Evolutionary conservation across 768 basidiomycete species (phyloP).

Genomic region (Psilocybe cubensis): DNA sequence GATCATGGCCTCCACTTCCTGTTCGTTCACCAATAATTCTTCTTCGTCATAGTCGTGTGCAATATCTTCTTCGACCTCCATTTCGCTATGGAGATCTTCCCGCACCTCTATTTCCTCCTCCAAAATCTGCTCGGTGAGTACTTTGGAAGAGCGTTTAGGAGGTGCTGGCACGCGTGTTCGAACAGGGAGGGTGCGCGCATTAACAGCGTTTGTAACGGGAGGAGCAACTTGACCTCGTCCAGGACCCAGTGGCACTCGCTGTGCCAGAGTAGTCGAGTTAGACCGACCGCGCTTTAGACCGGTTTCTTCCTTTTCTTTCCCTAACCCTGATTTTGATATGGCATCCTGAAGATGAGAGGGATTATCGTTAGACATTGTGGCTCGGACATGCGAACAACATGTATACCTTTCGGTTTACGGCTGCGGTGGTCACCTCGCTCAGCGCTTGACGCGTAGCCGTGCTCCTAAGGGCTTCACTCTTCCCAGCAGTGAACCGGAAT

Average conservation of each 20-base stretch:
- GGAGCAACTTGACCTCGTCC: slow-evolving; percentile 49
- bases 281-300: slow-evolving; percentile 70
- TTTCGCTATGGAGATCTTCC: slow-evolving; percentile 48
- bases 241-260: slow-evolving; percentile 72
- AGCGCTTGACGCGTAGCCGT: slow-evolving; percentile 71
- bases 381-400: background rate
- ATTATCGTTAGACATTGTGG: background rate
- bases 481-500: slow-evolving; percentile 52
- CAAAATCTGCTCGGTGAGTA: slow-evolving; percentile 40
- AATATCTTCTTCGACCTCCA: slow-evolving; percentile 61
- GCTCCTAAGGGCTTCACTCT: slow-evolving; percentile 57
- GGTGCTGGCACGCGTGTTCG: slow-evolving; percentile 33
- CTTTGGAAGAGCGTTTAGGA: slow-evolving; percentile 44
- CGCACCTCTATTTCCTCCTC: slow-evolving; percentile 40
- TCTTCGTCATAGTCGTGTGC: slow-evolving; percentile 46
- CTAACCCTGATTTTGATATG: slow-evolving; percentile 46
- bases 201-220: slow-evolving; percentile 44
- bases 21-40: slow-evolving; percentile 47
- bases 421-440: slow-evolving; percentile 79
- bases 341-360: slow-evolving; percentile 48
- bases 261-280: slow-evolving; percentile 61
- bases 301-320: slow-evolving; percentile 72
- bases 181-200: slow-evolving; percentile 35
- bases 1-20: slow-evolving; percentile 69
- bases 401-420: slow-evolving; percentile 77